Conservation (phyloP, 2,329 filamentous ascomycete genomes). For the Tolypocladium ophioglossoides region DNA sequence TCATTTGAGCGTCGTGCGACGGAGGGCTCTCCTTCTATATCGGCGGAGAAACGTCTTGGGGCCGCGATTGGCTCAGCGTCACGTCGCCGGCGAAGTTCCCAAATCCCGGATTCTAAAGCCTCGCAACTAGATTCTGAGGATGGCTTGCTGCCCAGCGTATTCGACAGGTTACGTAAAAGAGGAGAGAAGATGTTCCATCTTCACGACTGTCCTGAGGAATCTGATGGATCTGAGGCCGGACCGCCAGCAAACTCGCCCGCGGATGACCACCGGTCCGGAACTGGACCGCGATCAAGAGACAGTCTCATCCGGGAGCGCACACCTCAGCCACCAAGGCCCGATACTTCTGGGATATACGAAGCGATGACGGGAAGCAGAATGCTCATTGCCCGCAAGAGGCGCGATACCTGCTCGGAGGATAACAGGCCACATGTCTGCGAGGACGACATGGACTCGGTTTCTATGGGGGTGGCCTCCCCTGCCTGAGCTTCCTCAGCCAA, state of each 20-base stretch:
- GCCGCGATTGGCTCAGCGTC: constrained; percentile 13
- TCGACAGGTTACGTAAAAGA: constrained; percentile 17
- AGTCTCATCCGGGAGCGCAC: constrained; percentile 9
- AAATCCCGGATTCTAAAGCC: constrained; percentile 3
- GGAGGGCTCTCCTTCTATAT: not conserved
- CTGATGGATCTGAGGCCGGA: not conserved
- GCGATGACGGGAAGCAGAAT: constrained; percentile 12
- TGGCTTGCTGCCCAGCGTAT: constrained; percentile 12
- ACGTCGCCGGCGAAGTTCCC: constrained; percentile 15
- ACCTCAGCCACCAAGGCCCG: constrained; percentile 7
- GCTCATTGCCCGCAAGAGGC: constrained; percentile 2
- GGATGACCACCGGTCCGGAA: not conserved
- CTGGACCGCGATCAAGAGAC: constrained; percentile 7
- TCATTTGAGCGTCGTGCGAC: constrained; percentile 1
- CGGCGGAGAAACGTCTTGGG: constrained; percentile 10
- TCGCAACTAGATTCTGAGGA: constrained; percentile 5
- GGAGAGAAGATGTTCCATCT: constrained; percentile 13
- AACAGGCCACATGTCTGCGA: constrained; percentile 18
- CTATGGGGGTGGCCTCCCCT: not conserved
- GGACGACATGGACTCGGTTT: constrained; percentile 11
- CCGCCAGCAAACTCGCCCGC: not conserved
- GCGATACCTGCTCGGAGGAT: constrained; percentile 21
- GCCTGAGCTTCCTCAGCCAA: not conserved
- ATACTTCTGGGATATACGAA: constrained; percentile 12
- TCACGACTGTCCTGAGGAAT: constrained; percentile 7